Evolutionary conservation across 1,139 yeast genomes (phyloP).

Genomic region (Pichia sp.): DNA sequence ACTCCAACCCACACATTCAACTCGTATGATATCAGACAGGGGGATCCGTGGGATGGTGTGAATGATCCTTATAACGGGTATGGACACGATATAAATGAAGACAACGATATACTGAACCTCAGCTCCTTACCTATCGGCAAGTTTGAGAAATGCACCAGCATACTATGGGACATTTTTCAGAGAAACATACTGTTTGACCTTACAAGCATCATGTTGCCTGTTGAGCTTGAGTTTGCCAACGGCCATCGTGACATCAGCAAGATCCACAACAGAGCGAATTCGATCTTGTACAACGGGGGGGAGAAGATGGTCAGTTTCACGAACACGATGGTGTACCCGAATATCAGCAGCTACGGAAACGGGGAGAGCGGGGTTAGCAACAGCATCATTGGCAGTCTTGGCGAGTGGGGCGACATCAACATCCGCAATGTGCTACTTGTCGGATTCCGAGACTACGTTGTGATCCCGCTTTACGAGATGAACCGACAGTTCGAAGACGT

Average conservation of each 20-base stretch:
- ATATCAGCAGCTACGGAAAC: constrained; percentile 4
- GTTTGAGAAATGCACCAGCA: constrained; percentile 34
- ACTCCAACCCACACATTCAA: constrained; percentile 9
- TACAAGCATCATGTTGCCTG: constrained; percentile 55
- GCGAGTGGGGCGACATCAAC: constrained; percentile 18
- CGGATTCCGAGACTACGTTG: constrained; percentile 47
- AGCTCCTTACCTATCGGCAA: constrained; percentile 17
- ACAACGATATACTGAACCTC: constrained; percentile 2
- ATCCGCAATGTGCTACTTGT: constrained; percentile 32
- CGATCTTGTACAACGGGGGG: constrained; percentile 13
- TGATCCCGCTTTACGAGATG: constrained; percentile 43
- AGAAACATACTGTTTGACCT: constrained; percentile 51
- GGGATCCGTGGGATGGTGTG: background rate
- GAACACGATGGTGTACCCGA: constrained; percentile 16
- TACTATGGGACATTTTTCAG: constrained; percentile 55
- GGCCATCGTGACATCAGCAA: constrained; percentile 12
- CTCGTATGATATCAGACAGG: constrained; percentile 2
- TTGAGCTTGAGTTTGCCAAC: constrained; percentile 42
- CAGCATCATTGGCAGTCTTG: constrained; percentile 15
- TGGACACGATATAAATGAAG: background rate
- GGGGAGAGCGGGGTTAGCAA: background rate
- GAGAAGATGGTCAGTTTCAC: constrained; percentile 15
- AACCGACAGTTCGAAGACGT: constrained; percentile 29
- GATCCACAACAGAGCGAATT: constrained; percentile 11
- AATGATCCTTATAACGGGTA: background rate